Evolutionary conservation across 2,329 filamentous ascomycete species (phyloP), one percentile per base, ranked within the genome.

Genomic region (Arthrobotrys pseudoclavata): DNA sequence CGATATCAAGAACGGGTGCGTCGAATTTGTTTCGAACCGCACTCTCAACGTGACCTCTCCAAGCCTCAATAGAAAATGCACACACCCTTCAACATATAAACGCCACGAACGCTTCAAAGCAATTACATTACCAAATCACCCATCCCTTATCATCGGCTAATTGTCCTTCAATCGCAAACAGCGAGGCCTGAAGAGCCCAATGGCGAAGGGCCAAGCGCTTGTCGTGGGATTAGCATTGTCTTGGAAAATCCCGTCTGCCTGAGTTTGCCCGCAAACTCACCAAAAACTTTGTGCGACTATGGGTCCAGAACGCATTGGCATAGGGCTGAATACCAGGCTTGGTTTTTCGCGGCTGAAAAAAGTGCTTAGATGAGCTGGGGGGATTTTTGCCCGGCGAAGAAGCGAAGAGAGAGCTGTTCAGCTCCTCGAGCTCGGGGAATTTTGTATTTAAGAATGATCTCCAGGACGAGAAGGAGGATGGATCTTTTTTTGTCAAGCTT

Each of bases 311-410:
- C 7, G 1, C 3, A 9, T 31, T 37, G 29, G 52, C 40, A 69
- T 24, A 42, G 3, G 52, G 52, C 52, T 57, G 31, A 57, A 60
- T 45, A 48, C 52, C 10, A 37, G 5, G 34, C 10, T 37, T 40
- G 9, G 2, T 40, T 12, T 40, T 40, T 40, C 31, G 13, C 37
- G 15, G 37, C 37, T 40, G 37, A 40, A n/a, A 40, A n/a, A 31
- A 18, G n/a, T 29, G 63, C 48, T 34, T 52, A 69, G 50, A 5
- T 26, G 10, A 60, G 24, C 26, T 57, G 50, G 64, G 40, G 40
- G 64, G 31, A 34, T 45, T 15, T 9, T 34, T 34, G 7, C 31
- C 31, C 31, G 1, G 12, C 12, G 31, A 9, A 34, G 31, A 1
- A 34, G 31, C 7, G 31, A n/a, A 5, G 31, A 34, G 7, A 4